Percentiles rank a stretch among this genome's conserved stretches.
Conservation (phyloP, 306 rosid species). For the Castanospermum australe region DNA sequence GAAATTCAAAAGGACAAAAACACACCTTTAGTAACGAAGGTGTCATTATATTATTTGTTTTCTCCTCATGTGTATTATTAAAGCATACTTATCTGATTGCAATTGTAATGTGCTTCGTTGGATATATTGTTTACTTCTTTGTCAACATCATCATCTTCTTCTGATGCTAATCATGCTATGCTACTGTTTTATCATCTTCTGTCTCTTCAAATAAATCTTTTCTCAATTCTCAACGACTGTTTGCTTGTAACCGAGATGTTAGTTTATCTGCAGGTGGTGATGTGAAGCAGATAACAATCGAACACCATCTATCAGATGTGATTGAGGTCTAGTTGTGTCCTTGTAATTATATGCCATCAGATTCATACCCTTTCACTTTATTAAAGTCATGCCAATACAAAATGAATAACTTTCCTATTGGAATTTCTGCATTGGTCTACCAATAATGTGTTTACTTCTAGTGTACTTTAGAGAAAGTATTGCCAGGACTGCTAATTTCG, state of each 20-base stretch:
- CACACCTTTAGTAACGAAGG: conserved; percentile 98
- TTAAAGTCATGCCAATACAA: conserved; percentile 25
- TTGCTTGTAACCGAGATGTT: conserved; percentile 42
- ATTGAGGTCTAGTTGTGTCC: conserved; percentile 85
- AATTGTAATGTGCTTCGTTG: conserved; percentile 29
- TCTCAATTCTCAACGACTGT: conserved; percentile 21
- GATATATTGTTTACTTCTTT: conserved; percentile 30
- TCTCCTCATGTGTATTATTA: conserved; percentile 23
- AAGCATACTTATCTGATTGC: conserved; percentile 30
- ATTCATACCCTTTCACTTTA: conserved; percentile 26
- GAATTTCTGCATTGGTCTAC: neutral
- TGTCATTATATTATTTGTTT: conserved; percentile 49
- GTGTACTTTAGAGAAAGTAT: neutral
- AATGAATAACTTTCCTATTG: conserved; percentile 9
- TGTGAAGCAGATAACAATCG: conserved; percentile 83
- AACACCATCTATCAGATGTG: conserved; percentile 71
- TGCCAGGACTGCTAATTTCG: neutral
- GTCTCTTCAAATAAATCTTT: neutral
- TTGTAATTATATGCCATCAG: conserved; percentile 34
- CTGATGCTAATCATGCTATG: conserved; percentile 24
- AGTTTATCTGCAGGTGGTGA: conserved; percentile 98
- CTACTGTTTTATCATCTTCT: neutral
- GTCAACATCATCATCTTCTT: conserved; percentile 4
- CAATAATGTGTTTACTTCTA: neutral
- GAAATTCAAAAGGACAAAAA: conserved; percentile 90